A percentile compares a stretch with the other conserved stretches of the same genome.
These are phyloP conservation scores for Sphagnurus paluster DNA, from an alignment of 1,284 basidiomycete genomes.

Conservation along the genomic window DNA sequence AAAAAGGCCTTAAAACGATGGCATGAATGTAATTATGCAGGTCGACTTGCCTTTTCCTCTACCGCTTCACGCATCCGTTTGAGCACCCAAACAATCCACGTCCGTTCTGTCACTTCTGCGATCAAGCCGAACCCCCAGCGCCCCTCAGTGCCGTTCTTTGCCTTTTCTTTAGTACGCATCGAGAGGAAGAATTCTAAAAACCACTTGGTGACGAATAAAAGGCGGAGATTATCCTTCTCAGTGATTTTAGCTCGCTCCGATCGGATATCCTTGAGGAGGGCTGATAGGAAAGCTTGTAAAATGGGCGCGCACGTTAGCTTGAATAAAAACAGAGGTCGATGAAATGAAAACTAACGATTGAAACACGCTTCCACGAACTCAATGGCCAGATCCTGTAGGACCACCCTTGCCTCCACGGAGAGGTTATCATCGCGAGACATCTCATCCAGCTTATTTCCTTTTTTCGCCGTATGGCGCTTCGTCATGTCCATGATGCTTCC, in stretches of 20 bases:
- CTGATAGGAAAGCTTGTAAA: conserved; percentile 73
- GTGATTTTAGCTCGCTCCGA: conserved; percentile 88
- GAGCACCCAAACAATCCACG: conserved; percentile 87
- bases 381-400: conserved; percentile 67
- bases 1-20: conserved; percentile 1
- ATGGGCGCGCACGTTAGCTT: conserved; percentile 1
- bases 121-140: conserved; percentile 75
- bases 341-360: conserved; percentile 68
- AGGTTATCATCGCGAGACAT: conserved; percentile 73
- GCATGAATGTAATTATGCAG: neutral
- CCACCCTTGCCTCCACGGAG: conserved; percentile 66
- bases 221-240: conserved; percentile 86
- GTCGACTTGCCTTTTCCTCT: conserved; percentile 76
- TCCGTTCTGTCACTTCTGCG: conserved; percentile 81
- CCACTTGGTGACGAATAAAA: conserved; percentile 84
- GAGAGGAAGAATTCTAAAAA: conserved; percentile 86
- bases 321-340: conserved; percentile 9
- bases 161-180: conserved; percentile 46
- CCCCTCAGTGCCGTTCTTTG: conserved; percentile 26
- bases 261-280: conserved; percentile 88
- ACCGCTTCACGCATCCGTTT: conserved; percentile 84
- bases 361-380: conserved; percentile 82
- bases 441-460: conserved; percentile 70
- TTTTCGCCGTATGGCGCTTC: conserved; percentile 68
- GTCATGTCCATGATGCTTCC: conserved; percentile 77